These are phyloP conservation scores for Epichloe coenophiala DNA, from an alignment of 2,329 filamentous ascomycete species.

Conservation along the genomic window DNA sequence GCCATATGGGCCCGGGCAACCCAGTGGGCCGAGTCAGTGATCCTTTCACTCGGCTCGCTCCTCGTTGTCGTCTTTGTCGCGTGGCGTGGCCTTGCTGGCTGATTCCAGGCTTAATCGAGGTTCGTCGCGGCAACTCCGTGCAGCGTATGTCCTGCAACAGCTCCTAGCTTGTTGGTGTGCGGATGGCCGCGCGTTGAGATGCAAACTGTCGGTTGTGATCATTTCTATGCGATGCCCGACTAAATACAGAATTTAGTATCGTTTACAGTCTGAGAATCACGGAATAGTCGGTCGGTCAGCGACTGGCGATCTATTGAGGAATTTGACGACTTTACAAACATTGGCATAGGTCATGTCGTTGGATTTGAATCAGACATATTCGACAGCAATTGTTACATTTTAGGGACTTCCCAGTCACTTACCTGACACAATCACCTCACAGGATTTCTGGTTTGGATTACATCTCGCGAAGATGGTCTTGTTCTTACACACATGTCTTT, in stretches of 20 bases:
- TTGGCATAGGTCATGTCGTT: constrained; percentile 4
- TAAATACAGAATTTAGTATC: neutral
- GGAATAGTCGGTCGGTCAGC: neutral
- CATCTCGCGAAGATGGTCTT: constrained; percentile 5
- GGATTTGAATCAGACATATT: constrained; percentile 31
- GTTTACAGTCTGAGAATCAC: constrained; percentile 1
- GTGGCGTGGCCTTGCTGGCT: neutral
- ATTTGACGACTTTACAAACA: constrained; percentile 5
- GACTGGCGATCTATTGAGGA: neutral
- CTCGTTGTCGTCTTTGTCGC: neutral
- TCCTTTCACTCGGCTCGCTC: neutral
- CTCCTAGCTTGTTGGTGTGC: neutral
- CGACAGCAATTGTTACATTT: constrained; percentile 49
- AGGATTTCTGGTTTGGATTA: constrained; percentile 11
- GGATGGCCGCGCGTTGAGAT: neutral
- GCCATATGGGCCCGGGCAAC: constrained; percentile 58
- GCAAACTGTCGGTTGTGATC: neutral
- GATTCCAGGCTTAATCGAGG: neutral
- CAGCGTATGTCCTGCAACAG: neutral
- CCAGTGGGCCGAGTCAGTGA: constrained; percentile 56
- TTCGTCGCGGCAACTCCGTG: neutral
- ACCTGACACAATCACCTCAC: constrained; percentile 9
- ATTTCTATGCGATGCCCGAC: neutral
- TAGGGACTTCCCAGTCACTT: constrained; percentile 42
- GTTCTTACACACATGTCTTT: constrained; percentile 6